Evolutionary conservation across 2,329 filamentous ascomycete genomes (phyloP).

Genomic region (Penicillium fuscoglaucum): DNA sequence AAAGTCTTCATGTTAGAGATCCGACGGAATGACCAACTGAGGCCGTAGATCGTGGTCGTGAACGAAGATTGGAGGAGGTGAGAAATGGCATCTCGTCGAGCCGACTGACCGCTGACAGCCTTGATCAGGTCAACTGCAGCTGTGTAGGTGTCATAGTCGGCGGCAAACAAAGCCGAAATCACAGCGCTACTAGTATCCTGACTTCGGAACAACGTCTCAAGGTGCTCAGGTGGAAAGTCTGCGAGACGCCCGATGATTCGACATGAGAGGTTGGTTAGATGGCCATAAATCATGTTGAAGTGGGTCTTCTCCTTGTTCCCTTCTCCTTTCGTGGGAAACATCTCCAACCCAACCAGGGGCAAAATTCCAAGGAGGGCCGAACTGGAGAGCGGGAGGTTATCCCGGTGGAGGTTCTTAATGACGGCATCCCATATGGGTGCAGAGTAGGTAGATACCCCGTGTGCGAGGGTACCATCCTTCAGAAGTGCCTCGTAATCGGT

Average conservation of each 20-base stretch:
- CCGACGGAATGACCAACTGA: constrained; percentile 57
- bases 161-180: constrained; percentile 77
- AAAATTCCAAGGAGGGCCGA: constrained; percentile 70
- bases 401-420: constrained; percentile 64
- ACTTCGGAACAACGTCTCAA: constrained; percentile 69
- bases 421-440: constrained; percentile 77
- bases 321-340: constrained; percentile 58
- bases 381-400: constrained; percentile 70
- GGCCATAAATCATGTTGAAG: constrained; percentile 74
- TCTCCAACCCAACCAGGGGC: constrained; percentile 72
- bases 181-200: constrained; percentile 70
- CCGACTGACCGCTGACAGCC: constrained; percentile 70
- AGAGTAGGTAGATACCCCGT: constrained; percentile 68
- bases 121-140: constrained; percentile 81
- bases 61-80: constrained; percentile 61
- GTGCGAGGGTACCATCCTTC: constrained; percentile 61
- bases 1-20: constrained; percentile 60
- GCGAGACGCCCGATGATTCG: constrained; percentile 75
- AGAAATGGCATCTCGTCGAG: constrained; percentile 60
- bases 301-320: constrained; percentile 57
- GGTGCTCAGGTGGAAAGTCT: constrained; percentile 69
- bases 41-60: constrained; percentile 55
- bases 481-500: constrained; percentile 69
- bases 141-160: constrained; percentile 75
- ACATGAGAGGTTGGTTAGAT: constrained; percentile 64